Percentiles rank a stretch among this genome's conserved stretches.
Evolutionary conservation across 345 rosid genomes (phyloP).

Genomic region (Clarkia xantiana): DNA sequence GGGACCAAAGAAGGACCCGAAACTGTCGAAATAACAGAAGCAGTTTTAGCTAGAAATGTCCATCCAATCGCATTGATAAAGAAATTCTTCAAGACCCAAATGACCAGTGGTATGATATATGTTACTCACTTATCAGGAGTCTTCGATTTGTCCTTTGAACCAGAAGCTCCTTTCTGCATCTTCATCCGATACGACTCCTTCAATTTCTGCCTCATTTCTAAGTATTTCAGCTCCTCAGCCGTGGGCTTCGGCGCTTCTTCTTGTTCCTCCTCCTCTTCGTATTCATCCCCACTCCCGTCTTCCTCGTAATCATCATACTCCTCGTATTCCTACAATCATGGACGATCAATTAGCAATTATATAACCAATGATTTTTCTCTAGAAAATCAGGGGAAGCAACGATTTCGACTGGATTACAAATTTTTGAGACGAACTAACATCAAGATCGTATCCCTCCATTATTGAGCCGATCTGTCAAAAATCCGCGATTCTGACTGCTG

Average conservation of each 20-base stretch:
- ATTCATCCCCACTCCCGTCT: conserved; percentile 19
- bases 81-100: not conserved
- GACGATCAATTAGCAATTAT: not conserved
- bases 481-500: not conserved
- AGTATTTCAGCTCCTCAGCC: conserved; percentile 40
- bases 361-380: not conserved
- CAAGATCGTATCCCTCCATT: conserved; percentile 35
- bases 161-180: conserved; percentile 30
- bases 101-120: not conserved
- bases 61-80: not conserved
- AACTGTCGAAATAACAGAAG: conserved; percentile 29
- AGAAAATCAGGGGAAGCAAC: not conserved
- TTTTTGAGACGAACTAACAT: conserved; percentile 18
- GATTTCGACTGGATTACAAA: not conserved
- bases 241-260: conserved; percentile 44
- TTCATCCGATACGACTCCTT: conserved; percentile 52
- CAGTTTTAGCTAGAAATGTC: not conserved
- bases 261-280: conserved; percentile 19
- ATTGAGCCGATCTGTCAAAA: conserved; percentile 6
- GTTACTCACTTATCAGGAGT: conserved; percentile 53
- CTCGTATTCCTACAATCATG: conserved; percentile 2
- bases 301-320: conserved; percentile 29
- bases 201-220: conserved; percentile 45
- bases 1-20: conserved; percentile 94
- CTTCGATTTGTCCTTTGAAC: conserved; percentile 30